Percentiles rank a stretch among this genome's conserved stretches.
These are phyloP conservation scores for Epichloe hybrida DNA, from an alignment of 2,329 filamentous ascomycete species.

Conservation along the genomic window DNA sequence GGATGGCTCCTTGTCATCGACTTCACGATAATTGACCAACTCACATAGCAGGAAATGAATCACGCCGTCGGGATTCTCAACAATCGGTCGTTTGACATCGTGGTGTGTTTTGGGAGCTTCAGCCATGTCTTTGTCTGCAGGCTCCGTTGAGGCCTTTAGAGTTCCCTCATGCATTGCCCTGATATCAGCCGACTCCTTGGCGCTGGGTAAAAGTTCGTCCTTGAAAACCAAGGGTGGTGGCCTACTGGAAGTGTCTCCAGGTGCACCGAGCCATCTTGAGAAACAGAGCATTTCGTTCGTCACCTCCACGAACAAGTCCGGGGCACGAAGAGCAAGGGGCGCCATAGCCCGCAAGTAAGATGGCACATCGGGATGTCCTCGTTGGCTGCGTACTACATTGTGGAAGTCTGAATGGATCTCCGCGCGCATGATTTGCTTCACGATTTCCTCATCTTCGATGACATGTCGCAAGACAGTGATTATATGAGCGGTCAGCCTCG, in stretches of 20 bases:
- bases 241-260: constrained; percentile 17
- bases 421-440: constrained; percentile 81
- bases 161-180: constrained; percentile 21
- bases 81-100: constrained; percentile 68
- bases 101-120: constrained; percentile 48
- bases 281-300: constrained; percentile 76
- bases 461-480: constrained; percentile 85
- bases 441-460: constrained; percentile 81
- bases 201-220: constrained; percentile 8
- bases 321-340: constrained; percentile 67
- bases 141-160: constrained; percentile 48
- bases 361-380: constrained; percentile 50
- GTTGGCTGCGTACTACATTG: constrained; percentile 31
- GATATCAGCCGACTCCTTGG: constrained; percentile 2
- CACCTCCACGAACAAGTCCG: constrained; percentile 75
- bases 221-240: constrained; percentile 29
- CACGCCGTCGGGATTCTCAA: constrained; percentile 89
- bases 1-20: constrained; percentile 65
- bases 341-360: constrained; percentile 66
- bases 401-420: constrained; percentile 76
- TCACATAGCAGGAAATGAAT: constrained; percentile 92
- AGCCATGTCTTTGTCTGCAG: constrained; percentile 43
- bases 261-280: constrained; percentile 38
- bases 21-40: constrained; percentile 79
- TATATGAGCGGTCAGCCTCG: constrained; percentile 45